These are phyloP conservation scores for Mortierella sp. DNA, from an alignment of 371 early-diverging fungal species.

Conservation along the genomic window DNA sequence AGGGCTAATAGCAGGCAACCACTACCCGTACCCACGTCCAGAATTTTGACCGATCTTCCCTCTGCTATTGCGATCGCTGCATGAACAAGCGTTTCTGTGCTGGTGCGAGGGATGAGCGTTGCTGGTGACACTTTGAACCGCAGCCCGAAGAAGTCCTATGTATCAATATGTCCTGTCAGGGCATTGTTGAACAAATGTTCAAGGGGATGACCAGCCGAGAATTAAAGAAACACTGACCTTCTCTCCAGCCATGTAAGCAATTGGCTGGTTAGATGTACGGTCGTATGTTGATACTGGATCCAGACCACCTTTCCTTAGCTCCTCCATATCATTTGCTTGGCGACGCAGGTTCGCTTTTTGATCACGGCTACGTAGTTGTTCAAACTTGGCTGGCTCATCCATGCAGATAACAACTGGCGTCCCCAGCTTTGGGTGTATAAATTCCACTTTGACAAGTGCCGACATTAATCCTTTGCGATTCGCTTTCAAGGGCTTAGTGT, in stretches of 20 bases:
- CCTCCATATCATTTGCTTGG: conserved; percentile 59
- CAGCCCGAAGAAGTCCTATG: conserved; percentile 65
- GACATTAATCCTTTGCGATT: conserved; percentile 72
- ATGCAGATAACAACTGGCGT: conserved; percentile 29
- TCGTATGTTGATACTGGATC: conserved; percentile 32
- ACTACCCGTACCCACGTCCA: conserved; percentile 84
- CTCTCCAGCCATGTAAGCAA: conserved; percentile 70
- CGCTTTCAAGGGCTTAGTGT: conserved; percentile 63
- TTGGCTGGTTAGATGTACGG: conserved; percentile 58
- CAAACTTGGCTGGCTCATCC: conserved; percentile 61
- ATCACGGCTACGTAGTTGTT: conserved; percentile 67
- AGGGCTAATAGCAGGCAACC: conserved; percentile 77
- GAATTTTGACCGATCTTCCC: conserved; percentile 45
- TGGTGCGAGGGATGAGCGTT: conserved; percentile 77
- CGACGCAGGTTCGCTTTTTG: conserved; percentile 64
- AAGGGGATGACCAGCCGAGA: too few species aligned
- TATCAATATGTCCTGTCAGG: too few species aligned
- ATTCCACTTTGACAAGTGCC: conserved; percentile 57
- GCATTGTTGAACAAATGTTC: too few species aligned
- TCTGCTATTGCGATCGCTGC: conserved; percentile 50
- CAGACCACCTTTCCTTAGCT: conserved; percentile 57
- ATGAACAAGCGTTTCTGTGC: conserved; percentile 73
- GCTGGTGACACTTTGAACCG: conserved; percentile 69
- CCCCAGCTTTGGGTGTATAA: conserved; percentile 57
- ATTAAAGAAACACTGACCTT: conserved; percentile 42